A percentile compares a stretch with the other conserved stretches of the same genome.
Evolutionary conservation across 129 eudicot genomes (phyloP).

Genomic region (Lactuca sativa): DNA sequence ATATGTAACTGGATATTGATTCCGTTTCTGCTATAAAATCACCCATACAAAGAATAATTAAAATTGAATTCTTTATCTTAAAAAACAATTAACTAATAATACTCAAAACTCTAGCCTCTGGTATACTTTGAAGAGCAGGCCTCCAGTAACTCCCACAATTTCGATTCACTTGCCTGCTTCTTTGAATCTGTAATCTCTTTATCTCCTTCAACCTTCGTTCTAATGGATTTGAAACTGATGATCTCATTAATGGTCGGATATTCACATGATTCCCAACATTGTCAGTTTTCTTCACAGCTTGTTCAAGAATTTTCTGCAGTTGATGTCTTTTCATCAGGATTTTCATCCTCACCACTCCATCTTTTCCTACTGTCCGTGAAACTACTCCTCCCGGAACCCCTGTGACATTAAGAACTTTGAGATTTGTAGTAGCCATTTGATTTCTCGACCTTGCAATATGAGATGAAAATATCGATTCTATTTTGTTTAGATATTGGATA

Average conservation of each 20-base stretch:
- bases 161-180: not conserved
- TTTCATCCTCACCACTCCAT: constrained; percentile 34
- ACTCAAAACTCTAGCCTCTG: not conserved
- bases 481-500: too few relatives aligned
- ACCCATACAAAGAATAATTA: not conserved
- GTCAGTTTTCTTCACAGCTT: constrained; percentile 6
- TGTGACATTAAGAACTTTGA: not conserved
- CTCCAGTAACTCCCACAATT: not conserved
- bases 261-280: too few relatives aligned
- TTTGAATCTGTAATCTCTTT: constrained; percentile 15
- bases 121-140: not conserved
- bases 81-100: not conserved
- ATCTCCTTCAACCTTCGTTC: constrained; percentile 26
- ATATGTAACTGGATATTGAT: too few relatives aligned
- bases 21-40: not conserved
- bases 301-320: constrained; percentile 31
- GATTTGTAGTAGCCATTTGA: constrained; percentile 22
- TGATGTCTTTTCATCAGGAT: constrained; percentile 31
- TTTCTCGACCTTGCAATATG: not conserved
- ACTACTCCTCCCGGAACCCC: constrained; percentile 21
- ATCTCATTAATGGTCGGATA: not conserved
- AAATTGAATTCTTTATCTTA: not conserved
- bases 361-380: constrained; percentile 13
- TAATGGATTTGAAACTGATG: constrained; percentile 7
- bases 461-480: not conserved